Conservation (phyloP, 768 basidiomycete genomes). For the Boletales sp. region DNA sequence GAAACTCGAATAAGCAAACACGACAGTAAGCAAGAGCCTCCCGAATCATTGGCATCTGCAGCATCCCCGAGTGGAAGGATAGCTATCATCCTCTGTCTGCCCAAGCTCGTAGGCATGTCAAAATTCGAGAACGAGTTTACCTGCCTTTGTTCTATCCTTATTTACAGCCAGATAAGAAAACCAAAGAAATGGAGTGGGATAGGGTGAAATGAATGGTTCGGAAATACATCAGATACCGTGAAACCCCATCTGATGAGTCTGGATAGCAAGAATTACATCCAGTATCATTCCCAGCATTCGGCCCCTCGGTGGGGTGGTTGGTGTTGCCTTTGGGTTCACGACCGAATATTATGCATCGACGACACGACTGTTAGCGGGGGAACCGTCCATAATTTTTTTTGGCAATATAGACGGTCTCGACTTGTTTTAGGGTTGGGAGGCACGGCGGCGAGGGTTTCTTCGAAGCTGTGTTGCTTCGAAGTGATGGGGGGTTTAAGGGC, state of each 20-base stretch:
- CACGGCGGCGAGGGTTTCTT: conserved; percentile 89
- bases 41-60: conserved; percentile 13
- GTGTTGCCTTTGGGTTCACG: conserved; percentile 89
- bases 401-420: conserved; percentile 96
- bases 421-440: conserved; percentile 85
- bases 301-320: conserved; percentile 65
- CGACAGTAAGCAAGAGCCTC: conserved; percentile 52
- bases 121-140: conserved; percentile 70
- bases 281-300: conserved; percentile 43
- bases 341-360: conserved; percentile 97
- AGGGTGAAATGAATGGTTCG: conserved; percentile 63
- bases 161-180: conserved; percentile 48
- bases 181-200: conserved; percentile 34
- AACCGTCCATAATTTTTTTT: conserved; percentile 99
- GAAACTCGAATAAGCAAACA: too few species aligned
- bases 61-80: conserved; percentile 50
- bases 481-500: conserved; percentile 92
- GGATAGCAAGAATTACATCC: conserved; percentile 58
- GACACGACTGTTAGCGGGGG: conserved; percentile 77
- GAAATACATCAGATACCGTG: conserved; percentile 62
- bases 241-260: conserved; percentile 43
- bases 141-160: conserved; percentile 61
- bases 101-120: conserved; percentile 47
- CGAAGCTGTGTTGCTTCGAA: conserved; percentile 95
- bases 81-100: conserved; percentile 64